Evolutionary conservation across 768 basidiomycete genomes (phyloP), one percentile per base, ranked within the genome.

Genomic region (Galerina sulciceps): DNA sequence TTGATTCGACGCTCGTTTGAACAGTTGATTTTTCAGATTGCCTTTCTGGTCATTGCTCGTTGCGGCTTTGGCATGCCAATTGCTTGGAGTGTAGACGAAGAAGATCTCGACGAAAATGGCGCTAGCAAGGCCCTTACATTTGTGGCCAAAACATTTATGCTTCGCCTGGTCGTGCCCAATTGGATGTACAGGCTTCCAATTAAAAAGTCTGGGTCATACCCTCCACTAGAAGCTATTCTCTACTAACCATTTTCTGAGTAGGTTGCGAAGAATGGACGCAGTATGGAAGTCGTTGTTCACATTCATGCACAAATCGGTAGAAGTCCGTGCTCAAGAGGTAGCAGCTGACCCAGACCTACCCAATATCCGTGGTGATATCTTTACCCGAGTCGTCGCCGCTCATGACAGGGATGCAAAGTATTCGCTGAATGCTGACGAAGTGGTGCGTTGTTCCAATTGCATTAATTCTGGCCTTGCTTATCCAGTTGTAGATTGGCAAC

Each of bases 181-280:
- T 71, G 70, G 70, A 43, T 61, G 2, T 67, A 66, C 51, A 63
- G 63, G 42, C 58, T 71, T 18, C 69, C 69, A 34, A 63, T 71
- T 44, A 40, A 64, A 59, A 15, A 38, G 70, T 71, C 22, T 38
- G 55, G 46, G 17, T 26, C 18, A 10, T 41, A 15, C 15, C 18
- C 18, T 44, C n/a, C 13, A 11, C 23, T 6, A n/a, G 18, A 10
- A 36, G 34, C 11, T 53, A 20, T 41, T 4, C 9, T n/a, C 20
- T 9, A 14, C 15, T 49, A 40, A 40, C 15, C 26, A 31, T 1
- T 31, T 31, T 31, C 4, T 31, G 5, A 4, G 18, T 18, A 68
- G 65, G 42, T 53, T 69, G 34, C 61, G 47, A 4, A 45, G 59
- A 18, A 65, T 69, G 2, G 61, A 65, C 3, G 18, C 55, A 20